A percentile compares a stretch with the other conserved stretches of the same genome.
These are phyloP conservation scores for Clonostachys chloroleuca DNA, from an alignment of 2,329 filamentous ascomycete species.

Conservation along the genomic window DNA sequence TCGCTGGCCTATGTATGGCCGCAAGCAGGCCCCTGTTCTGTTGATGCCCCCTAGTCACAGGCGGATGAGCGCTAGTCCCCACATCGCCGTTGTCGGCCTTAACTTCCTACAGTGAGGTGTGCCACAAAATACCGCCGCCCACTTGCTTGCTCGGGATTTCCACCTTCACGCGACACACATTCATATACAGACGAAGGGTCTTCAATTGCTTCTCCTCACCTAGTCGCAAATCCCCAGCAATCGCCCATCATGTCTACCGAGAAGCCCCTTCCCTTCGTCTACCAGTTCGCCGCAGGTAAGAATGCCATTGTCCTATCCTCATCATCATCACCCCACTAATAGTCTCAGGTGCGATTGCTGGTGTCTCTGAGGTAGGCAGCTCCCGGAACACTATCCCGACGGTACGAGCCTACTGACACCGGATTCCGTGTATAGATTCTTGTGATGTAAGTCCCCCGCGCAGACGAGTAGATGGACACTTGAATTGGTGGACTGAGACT, in stretches of 20 bases:
- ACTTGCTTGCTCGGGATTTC: background rate
- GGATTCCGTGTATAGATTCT: slow-evolving; percentile 60
- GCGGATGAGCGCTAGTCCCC: background rate
- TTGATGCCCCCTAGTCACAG: no score
- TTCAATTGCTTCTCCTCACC: background rate
- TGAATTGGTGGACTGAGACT: background rate
- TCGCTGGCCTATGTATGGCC: no score
- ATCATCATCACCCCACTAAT: slow-evolving; percentile 3
- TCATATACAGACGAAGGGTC: background rate
- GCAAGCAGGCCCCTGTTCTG: no score
- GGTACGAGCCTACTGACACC: slow-evolving; percentile 3
- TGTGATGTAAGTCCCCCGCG: slow-evolving; percentile 62
- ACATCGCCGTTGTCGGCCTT: slow-evolving; percentile 1
- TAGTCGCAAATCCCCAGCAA: background rate
- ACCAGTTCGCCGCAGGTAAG: slow-evolving; percentile 91
- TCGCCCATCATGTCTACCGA: slow-evolving; percentile 53
- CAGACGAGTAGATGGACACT: background rate
- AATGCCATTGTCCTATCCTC: slow-evolving; percentile 12
- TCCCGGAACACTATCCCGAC: slow-evolving; percentile 8
- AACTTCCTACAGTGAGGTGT: background rate
- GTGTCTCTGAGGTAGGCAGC: slow-evolving; percentile 83
- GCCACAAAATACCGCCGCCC: slow-evolving; percentile 1
- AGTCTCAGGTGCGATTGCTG: slow-evolving; percentile 76
- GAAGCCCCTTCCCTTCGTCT: slow-evolving; percentile 83
- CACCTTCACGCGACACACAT: background rate